phyloP scores from a whole-genome alignment of 768 basidiomycete genomes.

The Leccinum olivaceopallidum region DNA sequence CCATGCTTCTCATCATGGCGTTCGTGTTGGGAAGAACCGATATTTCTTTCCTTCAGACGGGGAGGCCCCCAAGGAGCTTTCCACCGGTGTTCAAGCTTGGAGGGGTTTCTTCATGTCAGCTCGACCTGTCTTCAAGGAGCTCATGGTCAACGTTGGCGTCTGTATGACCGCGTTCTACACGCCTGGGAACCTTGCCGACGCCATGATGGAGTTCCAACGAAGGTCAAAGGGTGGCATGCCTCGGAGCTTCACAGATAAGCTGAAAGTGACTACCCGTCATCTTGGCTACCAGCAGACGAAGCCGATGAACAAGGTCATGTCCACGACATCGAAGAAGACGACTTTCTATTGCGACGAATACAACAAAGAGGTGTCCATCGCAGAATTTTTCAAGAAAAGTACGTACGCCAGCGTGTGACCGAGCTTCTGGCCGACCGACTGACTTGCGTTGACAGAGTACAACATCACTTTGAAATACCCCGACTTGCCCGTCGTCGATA shows the following conservation, averaged over 20 bases:
- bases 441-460: constrained; percentile 47
- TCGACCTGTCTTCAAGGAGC: constrained; percentile 46
- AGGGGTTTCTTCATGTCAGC: constrained; percentile 54
- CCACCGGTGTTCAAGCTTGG: constrained; percentile 43
- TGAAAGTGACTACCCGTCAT: constrained; percentile 59
- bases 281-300: constrained; percentile 55
- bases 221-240: constrained; percentile 46
- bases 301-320: constrained; percentile 41
- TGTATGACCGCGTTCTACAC: constrained; percentile 57
- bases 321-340: constrained; percentile 44
- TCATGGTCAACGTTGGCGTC: constrained; percentile 56
- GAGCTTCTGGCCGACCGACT: not conserved
- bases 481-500: constrained; percentile 57
- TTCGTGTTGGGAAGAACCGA: constrained; percentile 50
- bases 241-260: constrained; percentile 46
- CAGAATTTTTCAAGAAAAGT: constrained; percentile 66
- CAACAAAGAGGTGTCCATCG: constrained; percentile 54
- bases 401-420: constrained; percentile 19
- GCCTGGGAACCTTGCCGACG: constrained; percentile 62
- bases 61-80: constrained; percentile 25
- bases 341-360: constrained; percentile 60
- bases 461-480: constrained; percentile 50
- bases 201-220: constrained; percentile 48
- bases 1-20: constrained; percentile 43
- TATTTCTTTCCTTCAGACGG: constrained; percentile 47